Evolutionary conservation across 352 stramenopile genomes (phyloP), one percentile per base, ranked within the genome.

Genomic region (Phytopythium vexans): DNA sequence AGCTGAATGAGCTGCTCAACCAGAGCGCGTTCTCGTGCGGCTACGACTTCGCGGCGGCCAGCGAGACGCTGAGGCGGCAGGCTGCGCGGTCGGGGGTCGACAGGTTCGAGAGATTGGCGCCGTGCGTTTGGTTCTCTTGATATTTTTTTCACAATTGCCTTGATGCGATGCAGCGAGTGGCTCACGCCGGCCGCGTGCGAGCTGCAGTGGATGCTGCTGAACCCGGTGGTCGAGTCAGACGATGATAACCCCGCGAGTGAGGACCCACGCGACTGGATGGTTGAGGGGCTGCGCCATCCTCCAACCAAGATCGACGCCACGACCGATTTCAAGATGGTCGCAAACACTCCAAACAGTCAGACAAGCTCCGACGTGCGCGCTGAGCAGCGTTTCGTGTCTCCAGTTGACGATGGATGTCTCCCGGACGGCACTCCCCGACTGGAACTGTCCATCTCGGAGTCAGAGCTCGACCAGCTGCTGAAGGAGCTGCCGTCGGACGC

Each of bases 1-100:
- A 84, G 59, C 69, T 89, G 8, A 72, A 88, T 37, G 62, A 66
- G 41, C 64, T 88, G 57, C 62, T 92, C 41, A 89, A 88, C 49
- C 76, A 90, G 56, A 88, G 82, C 59, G 79, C 88, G 32, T 90
- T 90, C 59, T 77, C 84, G 52, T 68, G 70, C 37, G 64, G 77
- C 52, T 92, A 92, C 58, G 75, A 92, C 63, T 92, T 92, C 37
- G 64, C 60, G 4, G 56, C 49, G 2, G 67, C 78, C 4, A 64
- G 74, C 37, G 42, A 45, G 32, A 41, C 75, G 27, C 73, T 89
- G 48, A 53, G 65, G 40, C 62, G 62, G 31, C 76, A 71, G 10
- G 76, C 66, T 8, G 49, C 41, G 16, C 78, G 77, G 32, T 51
- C 83, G 49, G 64, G 65, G 1, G 51, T 89, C 16, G 64, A 82